Conservation (phyloP, 768 basidiomycete genomes). For the Nidularia sp. region DNA sequence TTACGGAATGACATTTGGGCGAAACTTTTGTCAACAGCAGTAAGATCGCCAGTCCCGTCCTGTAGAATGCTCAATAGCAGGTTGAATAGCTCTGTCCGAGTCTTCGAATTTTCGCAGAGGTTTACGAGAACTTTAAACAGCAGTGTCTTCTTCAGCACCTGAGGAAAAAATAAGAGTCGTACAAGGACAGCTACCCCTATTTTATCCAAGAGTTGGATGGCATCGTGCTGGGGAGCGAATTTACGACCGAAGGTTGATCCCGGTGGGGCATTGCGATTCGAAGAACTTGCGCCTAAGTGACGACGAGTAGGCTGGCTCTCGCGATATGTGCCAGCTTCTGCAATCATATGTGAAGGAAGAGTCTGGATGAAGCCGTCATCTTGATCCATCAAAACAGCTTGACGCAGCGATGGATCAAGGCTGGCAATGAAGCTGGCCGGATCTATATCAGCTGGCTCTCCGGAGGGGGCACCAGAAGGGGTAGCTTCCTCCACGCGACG, state of each 20-base stretch:
- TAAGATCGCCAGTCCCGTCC: conserved; percentile 90
- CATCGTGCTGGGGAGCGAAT: conserved; percentile 64
- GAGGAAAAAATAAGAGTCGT: conserved; percentile 94
- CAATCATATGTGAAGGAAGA: conserved; percentile 81
- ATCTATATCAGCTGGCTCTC: conserved; percentile 72
- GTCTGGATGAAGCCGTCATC: conserved; percentile 82
- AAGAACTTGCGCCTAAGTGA: conserved; percentile 20
- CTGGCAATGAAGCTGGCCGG: conserved; percentile 89
- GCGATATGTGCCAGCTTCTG: conserved; percentile 75
- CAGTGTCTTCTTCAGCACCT: conserved; percentile 78
- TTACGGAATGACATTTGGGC: conserved; percentile 82
- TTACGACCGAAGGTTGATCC: conserved; percentile 39
- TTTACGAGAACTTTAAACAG: conserved; percentile 91
- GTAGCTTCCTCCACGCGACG: conserved; percentile 32
- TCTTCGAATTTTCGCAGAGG: conserved; percentile 91
- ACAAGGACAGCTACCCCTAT: conserved; percentile 84
- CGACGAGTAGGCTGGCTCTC: conserved; percentile 40
- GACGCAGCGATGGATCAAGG: conserved; percentile 83
- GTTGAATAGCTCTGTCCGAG: conserved; percentile 90
- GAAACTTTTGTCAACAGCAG: conserved; percentile 90
- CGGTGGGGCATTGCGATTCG: conserved; percentile 22
- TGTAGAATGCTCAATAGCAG: conserved; percentile 91
- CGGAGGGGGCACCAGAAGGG: conserved; percentile 39
- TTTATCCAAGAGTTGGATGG: conserved; percentile 91
- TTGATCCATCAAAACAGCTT: conserved; percentile 87